Evolutionary conservation across 2,329 filamentous ascomycete genomes (phyloP).

Genomic region (Cladophialophora bantiana): DNA sequence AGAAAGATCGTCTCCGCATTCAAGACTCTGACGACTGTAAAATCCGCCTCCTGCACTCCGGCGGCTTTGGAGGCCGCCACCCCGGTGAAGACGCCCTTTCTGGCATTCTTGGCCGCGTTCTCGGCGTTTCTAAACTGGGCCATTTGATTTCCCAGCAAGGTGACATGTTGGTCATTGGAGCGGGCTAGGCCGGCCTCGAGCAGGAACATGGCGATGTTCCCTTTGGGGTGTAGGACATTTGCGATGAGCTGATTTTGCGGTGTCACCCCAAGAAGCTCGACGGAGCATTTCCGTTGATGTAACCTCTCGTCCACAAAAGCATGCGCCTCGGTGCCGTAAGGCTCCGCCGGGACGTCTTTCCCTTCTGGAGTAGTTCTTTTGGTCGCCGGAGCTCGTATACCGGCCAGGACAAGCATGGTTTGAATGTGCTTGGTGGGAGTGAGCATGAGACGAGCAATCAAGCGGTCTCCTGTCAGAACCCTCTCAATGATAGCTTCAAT

Average conservation of each 20-base stretch:
- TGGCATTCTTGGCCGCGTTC: conserved; percentile 78
- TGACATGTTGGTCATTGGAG: conserved; percentile 96
- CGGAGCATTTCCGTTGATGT: conserved; percentile 82
- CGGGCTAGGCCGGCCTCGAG: conserved; percentile 87
- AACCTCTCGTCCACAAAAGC: conserved; percentile 85
- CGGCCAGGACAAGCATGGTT: conserved; percentile 86
- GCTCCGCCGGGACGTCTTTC: conserved; percentile 82
- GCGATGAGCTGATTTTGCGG: conserved; percentile 93
- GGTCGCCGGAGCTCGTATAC: conserved; percentile 87
- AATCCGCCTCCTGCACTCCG: conserved; percentile 73
- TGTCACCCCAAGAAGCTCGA: conserved; percentile 83
- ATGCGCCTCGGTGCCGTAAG: conserved; percentile 86
- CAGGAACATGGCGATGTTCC: conserved; percentile 91
- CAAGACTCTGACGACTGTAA: conserved; percentile 82
- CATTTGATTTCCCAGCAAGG: conserved; percentile 89
- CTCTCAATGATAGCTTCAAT: conserved; percentile 89
- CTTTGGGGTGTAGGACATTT: conserved; percentile 82
- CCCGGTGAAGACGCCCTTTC: conserved; percentile 80
- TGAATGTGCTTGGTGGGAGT: conserved; percentile 85
- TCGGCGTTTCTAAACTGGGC: conserved; percentile 82
- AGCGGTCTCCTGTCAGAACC: conserved; percentile 87
- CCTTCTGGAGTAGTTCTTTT: conserved; percentile 82
- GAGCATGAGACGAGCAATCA: conserved; percentile 81
- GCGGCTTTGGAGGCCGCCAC: conserved; percentile 72
- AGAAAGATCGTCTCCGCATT: conserved; percentile 89